Conservation (phyloP, 2,329 filamentous ascomycete species). For the Harringtonia aguacate region DNA sequence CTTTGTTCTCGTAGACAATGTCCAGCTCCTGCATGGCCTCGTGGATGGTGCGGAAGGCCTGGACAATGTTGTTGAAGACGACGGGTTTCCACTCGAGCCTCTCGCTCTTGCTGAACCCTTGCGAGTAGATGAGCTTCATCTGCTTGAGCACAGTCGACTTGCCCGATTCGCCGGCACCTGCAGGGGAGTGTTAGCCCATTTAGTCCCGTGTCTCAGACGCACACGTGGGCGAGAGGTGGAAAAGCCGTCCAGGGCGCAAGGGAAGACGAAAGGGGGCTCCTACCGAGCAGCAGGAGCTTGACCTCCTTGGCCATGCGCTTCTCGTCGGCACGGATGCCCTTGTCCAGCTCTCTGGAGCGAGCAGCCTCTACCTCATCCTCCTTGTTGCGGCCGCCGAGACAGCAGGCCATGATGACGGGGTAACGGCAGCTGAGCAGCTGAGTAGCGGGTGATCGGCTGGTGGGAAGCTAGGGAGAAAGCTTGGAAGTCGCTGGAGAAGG, state of each 20-base stretch:
- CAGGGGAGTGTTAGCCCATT: neutral
- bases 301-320: slow-evolving; percentile 79
- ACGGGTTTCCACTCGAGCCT: slow-evolving; percentile 90
- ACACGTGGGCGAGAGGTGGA: neutral
- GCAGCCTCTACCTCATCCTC: slow-evolving; percentile 36
- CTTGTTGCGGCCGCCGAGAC: slow-evolving; percentile 45
- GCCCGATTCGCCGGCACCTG: slow-evolving; percentile 88
- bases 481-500: too few relatives aligned
- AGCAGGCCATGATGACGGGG: slow-evolving; percentile 45
- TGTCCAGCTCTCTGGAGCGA: slow-evolving; percentile 72
- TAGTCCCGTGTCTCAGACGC: too few relatives aligned
- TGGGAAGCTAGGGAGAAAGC: too few relatives aligned
- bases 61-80: slow-evolving; percentile 89
- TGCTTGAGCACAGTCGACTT: slow-evolving; percentile 98
- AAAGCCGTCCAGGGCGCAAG: neutral
- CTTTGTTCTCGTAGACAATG: slow-evolving; percentile 66
- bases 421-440: neutral
- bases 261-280: slow-evolving; percentile 14
- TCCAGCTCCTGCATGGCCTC: slow-evolving; percentile 83
- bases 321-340: slow-evolving; percentile 74
- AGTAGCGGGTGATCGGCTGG: too few relatives aligned
- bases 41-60: slow-evolving; percentile 82
- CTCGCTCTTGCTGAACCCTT: slow-evolving; percentile 82
- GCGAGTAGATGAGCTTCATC: slow-evolving; percentile 95
- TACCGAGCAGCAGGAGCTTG: slow-evolving; percentile 88